A percentile compares a stretch with the other conserved stretches of the same genome.
Conservation (phyloP, 371 early-diverging fungal genomes). For the Haplosporangium sp. region DNA sequence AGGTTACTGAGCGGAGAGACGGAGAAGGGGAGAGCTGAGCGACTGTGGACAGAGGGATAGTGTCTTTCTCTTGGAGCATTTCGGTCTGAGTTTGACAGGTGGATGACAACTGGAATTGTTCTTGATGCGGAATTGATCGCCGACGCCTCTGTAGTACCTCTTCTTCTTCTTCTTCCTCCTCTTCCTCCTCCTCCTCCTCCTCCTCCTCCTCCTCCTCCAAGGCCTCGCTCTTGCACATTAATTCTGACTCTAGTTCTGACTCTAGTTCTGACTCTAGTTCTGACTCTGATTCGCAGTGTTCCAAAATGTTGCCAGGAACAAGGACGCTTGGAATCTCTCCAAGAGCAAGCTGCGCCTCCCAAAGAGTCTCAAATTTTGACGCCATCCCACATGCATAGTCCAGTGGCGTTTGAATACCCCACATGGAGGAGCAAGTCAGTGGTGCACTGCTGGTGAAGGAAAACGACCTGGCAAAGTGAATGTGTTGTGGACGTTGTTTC, state of each 20-base stretch:
- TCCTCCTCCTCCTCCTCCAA: too few relatives aligned
- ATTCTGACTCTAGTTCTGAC: neutral
- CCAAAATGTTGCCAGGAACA: constrained; percentile 32
- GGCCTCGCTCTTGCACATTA: too few relatives aligned
- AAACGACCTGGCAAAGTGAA: too few relatives aligned
- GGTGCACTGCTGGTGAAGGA: neutral
- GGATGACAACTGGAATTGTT: too few relatives aligned
- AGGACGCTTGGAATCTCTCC: constrained; percentile 42
- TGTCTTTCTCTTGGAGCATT: neutral
- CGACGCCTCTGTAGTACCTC: too few relatives aligned
- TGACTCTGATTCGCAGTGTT: constrained; percentile 14
- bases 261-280: neutral
- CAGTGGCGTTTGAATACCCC: neutral
- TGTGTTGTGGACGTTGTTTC: too few relatives aligned
- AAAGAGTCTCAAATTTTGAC: constrained; percentile 25
- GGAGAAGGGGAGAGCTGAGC: neutral
- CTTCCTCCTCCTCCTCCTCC: too few relatives aligned
- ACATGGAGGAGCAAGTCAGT: neutral
- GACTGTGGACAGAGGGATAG: neutral
- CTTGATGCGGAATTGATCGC: too few relatives aligned
- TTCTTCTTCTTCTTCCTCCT: too few relatives aligned
- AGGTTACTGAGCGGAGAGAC: too few relatives aligned
- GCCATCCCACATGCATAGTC: too few relatives aligned
- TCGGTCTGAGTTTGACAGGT: too few relatives aligned
- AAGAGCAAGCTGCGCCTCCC: constrained; percentile 49